Base-by-base conservation (phyloP, 2,329 filamentous ascomycete genomes). In the Pezicula radicicola region DNA sequence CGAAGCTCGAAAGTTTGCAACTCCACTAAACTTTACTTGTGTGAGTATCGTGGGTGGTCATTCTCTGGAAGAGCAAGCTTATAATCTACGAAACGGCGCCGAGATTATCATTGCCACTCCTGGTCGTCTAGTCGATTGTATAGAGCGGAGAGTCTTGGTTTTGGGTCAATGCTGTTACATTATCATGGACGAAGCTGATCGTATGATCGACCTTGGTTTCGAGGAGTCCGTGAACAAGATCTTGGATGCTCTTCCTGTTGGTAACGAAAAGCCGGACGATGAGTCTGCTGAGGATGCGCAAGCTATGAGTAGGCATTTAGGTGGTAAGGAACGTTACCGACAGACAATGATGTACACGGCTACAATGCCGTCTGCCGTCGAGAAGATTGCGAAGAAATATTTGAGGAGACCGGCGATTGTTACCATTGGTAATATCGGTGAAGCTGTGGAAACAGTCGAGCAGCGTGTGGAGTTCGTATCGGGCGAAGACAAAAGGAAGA, bases 271-370 rank as follows among this genome's bases (percentile, higher is more conserved):
- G 70, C 94, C 94, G 0, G 94, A 99, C 70, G 88, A 83, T 0
- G 93, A 97, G 12, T 90, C 89, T 49, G 94, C 94, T 6, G 94
- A 99, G 70, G 83, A 97, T 66, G 78, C 89, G 0, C 76, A 81
- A 51, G 84, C 87, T n/a, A 97, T 97, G 93, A 87, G 85, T 62
- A 80, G 83, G 52, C 88, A 88, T 63, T 74, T 96, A 2, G 85
- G 86, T 49, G 84, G 84, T 16, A 84, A 84, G 60, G 87, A 91
- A 63, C 81, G 88, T 19, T 97, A 97, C 74, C 80, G 94, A 53
- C 93, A 99, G 71, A 99, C 94, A 0, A 99, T 99, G 94, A 99
- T 99, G 94, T 99, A 97, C 83, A 97, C 94, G 59, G 94, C 94
- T 49, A 99, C 94, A 27, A 99, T 99, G 94, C 92, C 94, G 2